Base-by-base conservation (phyloP, 148 eudicot species). In the Dysphania ambrosioides region DNA sequence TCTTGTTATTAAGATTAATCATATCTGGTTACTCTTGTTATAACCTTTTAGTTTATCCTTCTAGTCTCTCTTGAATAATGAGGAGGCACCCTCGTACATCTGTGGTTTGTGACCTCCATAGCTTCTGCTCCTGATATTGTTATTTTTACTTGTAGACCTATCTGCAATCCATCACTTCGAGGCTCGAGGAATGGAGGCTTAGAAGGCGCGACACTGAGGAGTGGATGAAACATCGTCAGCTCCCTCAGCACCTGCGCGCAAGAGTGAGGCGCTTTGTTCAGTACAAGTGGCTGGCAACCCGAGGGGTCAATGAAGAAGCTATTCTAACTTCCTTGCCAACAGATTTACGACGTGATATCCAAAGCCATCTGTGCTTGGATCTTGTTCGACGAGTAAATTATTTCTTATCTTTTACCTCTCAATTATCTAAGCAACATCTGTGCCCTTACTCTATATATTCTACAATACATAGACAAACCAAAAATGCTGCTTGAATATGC, bases 111-210 rank as follows among this genome's bases (percentile, higher is more conserved):
- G 55, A 31, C 7, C 71, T n/a, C 47, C 29, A 8, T 63, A n/a
- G 42, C 47, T 68, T 36, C 70, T 81, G 38, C 57, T 80, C n/a
- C n/a, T n/a, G 10, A 38, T 8, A 29, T 51, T 60, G 35, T 5
- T n/a, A 38, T 26, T 78, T 19, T 4, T 41, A 31, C 64, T 58
- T 81, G 72, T 59, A 93, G 97, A 90, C 96, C 21, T 93, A 88
- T 76, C 58, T 93, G 81, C 90, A 88, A 85, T 93, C 97, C 41
- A 78, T 90, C 69, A 93, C 97, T 13, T 86, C 91, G 77, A 90
- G 97, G 87, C 93, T 93, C 8, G 97, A 93, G 78, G 91, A 93
- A 65, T 93, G 97, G 97, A 88, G 97, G 81, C 87, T 93, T 32
- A 90, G 79, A 74, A 84, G 89, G 38, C 85, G 93, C 47, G 97